These are phyloP conservation scores for Gamsiella multidivaricata DNA, from an alignment of 192 early-diverging fungal genomes.

Conservation along the genomic window DNA sequence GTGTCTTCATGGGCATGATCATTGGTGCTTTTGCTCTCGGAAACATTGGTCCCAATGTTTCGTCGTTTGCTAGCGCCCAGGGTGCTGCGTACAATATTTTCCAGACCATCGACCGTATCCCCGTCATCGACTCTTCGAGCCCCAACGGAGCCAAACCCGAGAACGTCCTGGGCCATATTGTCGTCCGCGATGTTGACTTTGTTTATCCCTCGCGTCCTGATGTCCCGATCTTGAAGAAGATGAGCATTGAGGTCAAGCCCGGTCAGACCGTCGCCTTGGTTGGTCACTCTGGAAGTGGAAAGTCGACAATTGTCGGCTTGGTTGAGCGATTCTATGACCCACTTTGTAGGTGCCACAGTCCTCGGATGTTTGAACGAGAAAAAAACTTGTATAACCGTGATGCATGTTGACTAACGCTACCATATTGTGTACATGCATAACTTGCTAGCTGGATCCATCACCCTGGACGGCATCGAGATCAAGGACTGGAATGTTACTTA, in stretches of 20 bases:
- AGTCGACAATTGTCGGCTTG: slow-evolving; percentile 79
- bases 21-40: slow-evolving; percentile 72
- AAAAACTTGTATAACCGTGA: neutral
- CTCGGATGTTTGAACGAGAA: slow-evolving; percentile 64
- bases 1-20: slow-evolving; percentile 84
- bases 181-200: slow-evolving; percentile 82
- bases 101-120: slow-evolving; percentile 83
- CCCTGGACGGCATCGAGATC: slow-evolving; percentile 82
- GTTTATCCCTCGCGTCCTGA: slow-evolving; percentile 85
- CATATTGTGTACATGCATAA: neutral
- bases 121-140: slow-evolving; percentile 75
- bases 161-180: slow-evolving; percentile 72
- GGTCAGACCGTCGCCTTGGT: slow-evolving; percentile 92
- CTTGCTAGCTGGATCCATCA: slow-evolving; percentile 62
- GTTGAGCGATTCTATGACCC: slow-evolving; percentile 87
- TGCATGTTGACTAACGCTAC: neutral
- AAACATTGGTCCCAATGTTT: slow-evolving; percentile 73
- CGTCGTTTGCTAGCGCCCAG: slow-evolving; percentile 76
- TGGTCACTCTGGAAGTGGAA: slow-evolving; percentile 86
- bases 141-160: slow-evolving; percentile 63
- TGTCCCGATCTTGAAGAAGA: slow-evolving; percentile 78
- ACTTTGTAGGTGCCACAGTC: slow-evolving; percentile 47
- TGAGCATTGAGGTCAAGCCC: slow-evolving; percentile 75
- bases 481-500: slow-evolving; percentile 84
- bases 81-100: slow-evolving; percentile 90